phyloP scores from a whole-genome alignment of 2,329 filamentous ascomycete species.

The Fusarium subglutinans region DNA sequence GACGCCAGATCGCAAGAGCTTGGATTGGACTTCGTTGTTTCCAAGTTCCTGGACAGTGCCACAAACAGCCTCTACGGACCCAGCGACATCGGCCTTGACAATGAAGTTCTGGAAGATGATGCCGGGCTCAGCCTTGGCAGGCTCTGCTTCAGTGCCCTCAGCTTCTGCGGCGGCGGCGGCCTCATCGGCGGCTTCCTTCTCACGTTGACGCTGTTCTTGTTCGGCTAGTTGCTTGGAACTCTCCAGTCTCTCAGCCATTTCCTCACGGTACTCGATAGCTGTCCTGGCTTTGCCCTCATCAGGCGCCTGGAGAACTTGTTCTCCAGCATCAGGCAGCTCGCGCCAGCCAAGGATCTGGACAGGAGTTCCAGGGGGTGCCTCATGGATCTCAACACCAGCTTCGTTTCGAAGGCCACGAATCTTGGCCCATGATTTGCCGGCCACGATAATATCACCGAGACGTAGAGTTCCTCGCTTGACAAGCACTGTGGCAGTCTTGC shows the following conservation, averaged over 20 bases:
- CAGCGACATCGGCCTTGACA: conserved; percentile 91
- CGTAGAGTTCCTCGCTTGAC: conserved; percentile 87
- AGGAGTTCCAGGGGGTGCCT: conserved; percentile 87
- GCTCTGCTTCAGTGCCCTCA: conserved; percentile 50
- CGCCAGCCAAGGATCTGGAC: conserved; percentile 97
- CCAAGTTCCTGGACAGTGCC: conserved; percentile 81
- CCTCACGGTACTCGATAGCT: conserved; percentile 79
- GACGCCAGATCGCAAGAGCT: conserved; percentile 79
- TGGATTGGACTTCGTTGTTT: conserved; percentile 82
- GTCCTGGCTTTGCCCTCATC: conserved; percentile 81
- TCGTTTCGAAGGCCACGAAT: conserved; percentile 89
- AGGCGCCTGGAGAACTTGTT: conserved; percentile 84
- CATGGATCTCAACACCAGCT: conserved; percentile 74
- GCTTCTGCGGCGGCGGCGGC: conserved; percentile 49
- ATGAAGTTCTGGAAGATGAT: conserved; percentile 77
- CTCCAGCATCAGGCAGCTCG: conserved; percentile 81
- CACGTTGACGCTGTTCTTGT: conserved; percentile 69
- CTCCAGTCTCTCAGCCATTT: conserved; percentile 75
- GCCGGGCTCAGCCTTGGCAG: conserved; percentile 52
- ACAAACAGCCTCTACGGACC: conserved; percentile 90
- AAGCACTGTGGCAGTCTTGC: conserved; percentile 87
- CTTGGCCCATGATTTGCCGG: conserved; percentile 86
- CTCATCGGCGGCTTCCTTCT: conserved; percentile 56
- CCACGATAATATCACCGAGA: conserved; percentile 83
- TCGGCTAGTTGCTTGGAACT: conserved; percentile 85